Evolutionary conservation across 2,329 filamentous ascomycete genomes (phyloP), one percentile per base, ranked within the genome.

Genomic region (Trichoderma semiorbis): DNA sequence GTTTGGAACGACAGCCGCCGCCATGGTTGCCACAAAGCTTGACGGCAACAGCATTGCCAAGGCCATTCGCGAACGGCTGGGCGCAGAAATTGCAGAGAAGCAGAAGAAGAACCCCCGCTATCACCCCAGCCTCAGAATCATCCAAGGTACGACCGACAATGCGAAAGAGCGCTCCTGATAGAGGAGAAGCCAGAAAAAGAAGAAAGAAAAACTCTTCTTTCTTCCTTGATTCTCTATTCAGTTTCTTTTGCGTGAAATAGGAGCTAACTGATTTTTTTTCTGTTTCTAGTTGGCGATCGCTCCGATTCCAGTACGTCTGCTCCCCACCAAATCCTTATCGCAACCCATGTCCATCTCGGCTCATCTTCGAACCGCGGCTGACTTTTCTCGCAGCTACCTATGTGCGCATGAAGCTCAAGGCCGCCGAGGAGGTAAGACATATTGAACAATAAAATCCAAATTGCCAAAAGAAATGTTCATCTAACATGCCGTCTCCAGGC

Each of bases 371-470:
- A 30, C 60, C 21, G 63, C 70, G 36, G 28, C 68, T 72, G 81
- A 78, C 81, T 77, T 81, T 77, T 74, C 72, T 71, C n/a, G 74
- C 78, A 95, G 93, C 91, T 79, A 98, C 95, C 67, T 99, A 99
- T 92, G 95, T 99, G 83, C 95, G 95, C 84, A 99, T 99, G 96
- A 99, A 99, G 86, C 85, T 98, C 79, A 99, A 98, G 88, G 96
- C 96, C 75, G 96, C 96, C 72, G 87, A 93, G 81, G 96, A 98
- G 88, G 93, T 94, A 85, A 77, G 84, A 71, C 34, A 50, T 34
- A 26, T 14, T 12, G 28, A 69, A 26, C 12, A 11, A 36, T n/a
- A 11, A 28, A 3, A 3, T 60, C 28, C 62, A 50, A 43, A 28
- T 14, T 21, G 5, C 10, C 11, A 47, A n/a, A 47, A 21, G 53